phyloP scores from a whole-genome alignment of 2,329 filamentous ascomycete genomes.

The Xylariaceae sp. region DNA sequence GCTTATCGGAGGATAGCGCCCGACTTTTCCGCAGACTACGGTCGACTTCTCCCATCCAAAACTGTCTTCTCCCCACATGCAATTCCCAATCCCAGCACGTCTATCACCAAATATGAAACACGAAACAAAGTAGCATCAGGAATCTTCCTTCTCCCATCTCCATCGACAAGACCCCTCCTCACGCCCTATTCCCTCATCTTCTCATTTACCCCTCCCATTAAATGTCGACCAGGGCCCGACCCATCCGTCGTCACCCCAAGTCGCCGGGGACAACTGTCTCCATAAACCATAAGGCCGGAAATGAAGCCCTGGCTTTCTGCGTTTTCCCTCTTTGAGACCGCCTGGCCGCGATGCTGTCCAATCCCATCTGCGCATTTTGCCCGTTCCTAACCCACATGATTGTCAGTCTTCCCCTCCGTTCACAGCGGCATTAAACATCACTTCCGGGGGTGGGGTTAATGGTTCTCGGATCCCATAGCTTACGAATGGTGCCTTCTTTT shows the following conservation, averaged over 20 bases:
- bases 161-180: neutral
- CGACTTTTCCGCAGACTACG: neutral
- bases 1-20: constrained; percentile 9
- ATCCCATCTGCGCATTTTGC: no score
- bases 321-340: no score
- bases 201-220: neutral
- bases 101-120: neutral
- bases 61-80: neutral
- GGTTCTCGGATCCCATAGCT: no score
- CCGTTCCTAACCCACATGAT: no score
- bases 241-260: neutral
- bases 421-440: no score
- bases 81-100: neutral
- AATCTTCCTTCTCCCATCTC: neutral
- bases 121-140: neutral
- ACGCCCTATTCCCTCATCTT: neutral
- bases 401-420: no score
- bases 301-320: no score
- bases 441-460: no score
- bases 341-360: no score
- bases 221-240: neutral
- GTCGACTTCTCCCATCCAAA: neutral
- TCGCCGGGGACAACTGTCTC: neutral
- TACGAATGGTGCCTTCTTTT: no score
- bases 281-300: neutral